Evolutionary conservation across 257 asterid genomes (phyloP).

Genomic region (Hygrophila difformis): DNA sequence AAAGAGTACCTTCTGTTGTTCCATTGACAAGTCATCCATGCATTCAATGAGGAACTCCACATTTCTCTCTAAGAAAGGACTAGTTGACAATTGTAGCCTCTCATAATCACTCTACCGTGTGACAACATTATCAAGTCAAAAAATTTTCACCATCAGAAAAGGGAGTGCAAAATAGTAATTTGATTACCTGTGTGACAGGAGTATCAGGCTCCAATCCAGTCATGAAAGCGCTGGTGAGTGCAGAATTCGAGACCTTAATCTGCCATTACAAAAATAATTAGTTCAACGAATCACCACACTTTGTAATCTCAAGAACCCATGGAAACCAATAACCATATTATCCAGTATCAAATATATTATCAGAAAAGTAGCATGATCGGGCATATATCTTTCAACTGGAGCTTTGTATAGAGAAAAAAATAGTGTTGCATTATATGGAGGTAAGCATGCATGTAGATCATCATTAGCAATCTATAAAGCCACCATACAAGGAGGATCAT

Average conservation of each 20-base stretch:
- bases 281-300: not conserved
- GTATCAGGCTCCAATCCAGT: slow-evolving; percentile 83
- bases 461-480: no score
- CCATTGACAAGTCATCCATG: slow-evolving; percentile 96
- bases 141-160: not conserved
- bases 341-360: no score
- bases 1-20: slow-evolving; percentile 67
- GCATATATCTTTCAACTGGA: no score
- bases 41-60: slow-evolving; percentile 89
- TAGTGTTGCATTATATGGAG: no score
- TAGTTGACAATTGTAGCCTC: slow-evolving; percentile 75
- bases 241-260: slow-evolving; percentile 98
- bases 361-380: no score
- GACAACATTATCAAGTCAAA: not conserved
- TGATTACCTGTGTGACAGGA: slow-evolving; percentile 69
- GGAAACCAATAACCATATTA: no score
- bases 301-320: not conserved
- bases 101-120: slow-evolving; percentile 73
- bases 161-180: not conserved
- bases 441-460: no score
- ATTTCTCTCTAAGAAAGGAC: slow-evolving; percentile 80
- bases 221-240: slow-evolving; percentile 94
- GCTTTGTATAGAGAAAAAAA: no score
- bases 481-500: no score
- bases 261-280: slow-evolving; percentile 18